phyloP scores from a whole-genome alignment of 768 basidiomycete genomes.

The Termitomyces sp. region DNA sequence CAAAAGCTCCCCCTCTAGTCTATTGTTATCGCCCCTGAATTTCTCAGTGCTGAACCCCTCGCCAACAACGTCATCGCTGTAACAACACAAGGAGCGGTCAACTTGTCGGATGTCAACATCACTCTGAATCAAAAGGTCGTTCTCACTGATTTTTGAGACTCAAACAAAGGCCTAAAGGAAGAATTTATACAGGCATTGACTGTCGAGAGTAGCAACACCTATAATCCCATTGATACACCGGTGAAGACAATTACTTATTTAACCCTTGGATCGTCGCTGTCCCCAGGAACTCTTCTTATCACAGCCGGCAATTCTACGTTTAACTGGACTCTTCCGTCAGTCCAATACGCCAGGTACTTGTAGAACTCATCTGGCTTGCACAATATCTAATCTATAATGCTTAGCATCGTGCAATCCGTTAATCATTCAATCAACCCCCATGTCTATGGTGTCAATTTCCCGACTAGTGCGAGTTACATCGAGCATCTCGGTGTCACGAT shows the following conservation, averaged over 20 bases:
- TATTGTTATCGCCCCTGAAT: constrained; percentile 44
- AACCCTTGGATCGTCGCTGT: constrained; percentile 37
- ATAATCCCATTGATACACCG: constrained; percentile 45
- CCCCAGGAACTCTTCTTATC: constrained; percentile 41
- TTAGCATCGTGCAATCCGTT: constrained; percentile 35
- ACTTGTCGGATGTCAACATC: constrained; percentile 37
- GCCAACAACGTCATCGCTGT: constrained; percentile 46
- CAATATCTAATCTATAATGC: constrained; percentile 2
- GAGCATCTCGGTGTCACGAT: constrained; percentile 47
- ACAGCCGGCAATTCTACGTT: constrained; percentile 40
- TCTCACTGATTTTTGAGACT: not conserved
- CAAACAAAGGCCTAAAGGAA: not conserved
- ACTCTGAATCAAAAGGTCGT: constrained; percentile 39
- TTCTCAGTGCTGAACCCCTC: constrained; percentile 53
- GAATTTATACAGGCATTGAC: constrained; percentile 27
- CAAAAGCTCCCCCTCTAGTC: constrained; percentile 22
- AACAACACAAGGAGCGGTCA: constrained; percentile 46
- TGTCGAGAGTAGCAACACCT: constrained; percentile 35
- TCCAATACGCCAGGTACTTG: constrained; percentile 39
- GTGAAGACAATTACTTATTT: constrained; percentile 49
- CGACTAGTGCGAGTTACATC: constrained; percentile 44
- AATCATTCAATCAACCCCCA: constrained; percentile 41
- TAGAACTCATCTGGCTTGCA: not conserved
- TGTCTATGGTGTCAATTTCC: constrained; percentile 59
- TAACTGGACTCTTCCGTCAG: constrained; percentile 40